Evolutionary conservation across 768 basidiomycete genomes (phyloP).

Genomic region (Hemileccinum rubropunctum): DNA sequence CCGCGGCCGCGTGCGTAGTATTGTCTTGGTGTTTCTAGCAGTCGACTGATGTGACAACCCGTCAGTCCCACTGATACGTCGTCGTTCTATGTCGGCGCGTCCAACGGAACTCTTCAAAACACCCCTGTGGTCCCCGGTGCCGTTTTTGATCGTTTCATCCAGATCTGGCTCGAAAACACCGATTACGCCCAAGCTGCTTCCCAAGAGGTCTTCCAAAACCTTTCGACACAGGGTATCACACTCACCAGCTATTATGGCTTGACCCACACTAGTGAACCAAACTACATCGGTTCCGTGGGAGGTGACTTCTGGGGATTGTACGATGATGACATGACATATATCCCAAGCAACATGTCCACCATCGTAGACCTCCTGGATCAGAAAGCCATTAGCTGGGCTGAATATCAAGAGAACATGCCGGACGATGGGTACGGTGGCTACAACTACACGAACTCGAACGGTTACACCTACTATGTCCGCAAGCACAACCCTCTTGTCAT

Average conservation of each 20-base stretch:
- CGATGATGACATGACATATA: conserved; percentile 36
- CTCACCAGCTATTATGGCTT: conserved; percentile 46
- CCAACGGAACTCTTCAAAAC: conserved; percentile 41
- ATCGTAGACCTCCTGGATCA: conserved; percentile 57
- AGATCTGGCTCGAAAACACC: conserved; percentile 62
- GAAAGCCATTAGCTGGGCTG: conserved; percentile 56
- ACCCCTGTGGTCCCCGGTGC: conserved; percentile 37
- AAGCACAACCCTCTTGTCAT: conserved; percentile 54
- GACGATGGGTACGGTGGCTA: conserved; percentile 44
- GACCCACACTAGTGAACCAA: conserved; percentile 61
- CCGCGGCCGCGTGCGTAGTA: conserved; percentile 21
- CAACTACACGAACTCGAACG: conserved; percentile 28
- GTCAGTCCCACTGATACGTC: conserved; percentile 23
- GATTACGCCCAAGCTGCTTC: conserved; percentile 37
- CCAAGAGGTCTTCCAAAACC: conserved; percentile 27
- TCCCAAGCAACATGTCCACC: conserved; percentile 50
- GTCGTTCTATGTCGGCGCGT: conserved; percentile 39
- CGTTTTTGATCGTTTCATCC: conserved; percentile 43
- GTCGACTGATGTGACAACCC: conserved; percentile 1
- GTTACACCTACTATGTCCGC: conserved; percentile 49
- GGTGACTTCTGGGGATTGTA: conserved; percentile 51
- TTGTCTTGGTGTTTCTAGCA: neutral
- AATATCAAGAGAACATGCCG: conserved; percentile 59
- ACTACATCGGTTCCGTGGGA: conserved; percentile 47
- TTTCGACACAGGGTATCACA: conserved; percentile 50